These are phyloP conservation scores for Danielia oregonensis DNA, from an alignment of 805 yeast species.

Conservation along the genomic window DNA sequence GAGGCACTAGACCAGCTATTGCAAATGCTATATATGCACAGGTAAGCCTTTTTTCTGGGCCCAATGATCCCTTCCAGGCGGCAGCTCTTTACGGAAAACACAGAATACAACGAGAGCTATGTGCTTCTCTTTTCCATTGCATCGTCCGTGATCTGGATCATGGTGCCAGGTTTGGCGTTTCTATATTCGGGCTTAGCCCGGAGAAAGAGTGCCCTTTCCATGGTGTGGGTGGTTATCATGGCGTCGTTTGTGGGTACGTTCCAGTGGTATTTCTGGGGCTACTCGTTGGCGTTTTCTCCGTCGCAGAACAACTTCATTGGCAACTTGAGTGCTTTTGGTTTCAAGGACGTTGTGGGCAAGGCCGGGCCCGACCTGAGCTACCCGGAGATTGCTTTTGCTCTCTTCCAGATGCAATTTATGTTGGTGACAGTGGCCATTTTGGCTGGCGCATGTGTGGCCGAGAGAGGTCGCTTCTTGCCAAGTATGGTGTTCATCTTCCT, in stretches of 20 bases:
- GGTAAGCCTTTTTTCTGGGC: background rate
- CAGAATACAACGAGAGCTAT: slow-evolving; percentile 17
- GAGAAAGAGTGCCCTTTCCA: slow-evolving; percentile 82
- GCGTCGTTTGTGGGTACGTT: slow-evolving; percentile 70
- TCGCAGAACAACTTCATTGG: slow-evolving; percentile 88
- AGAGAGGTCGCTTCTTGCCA: slow-evolving; percentile 86
- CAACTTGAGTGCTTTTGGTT: slow-evolving; percentile 76
- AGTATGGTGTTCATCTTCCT: slow-evolving; percentile 75
- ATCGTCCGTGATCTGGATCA: slow-evolving; percentile 72
- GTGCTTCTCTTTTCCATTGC: slow-evolving; percentile 49
- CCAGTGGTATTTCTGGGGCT: slow-evolving; percentile 99
- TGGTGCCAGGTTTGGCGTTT: slow-evolving; percentile 95
- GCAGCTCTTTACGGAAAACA: slow-evolving; percentile 33
- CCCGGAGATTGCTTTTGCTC: slow-evolving; percentile 83
- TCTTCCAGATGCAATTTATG: slow-evolving; percentile 87
- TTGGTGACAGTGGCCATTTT: slow-evolving; percentile 90
- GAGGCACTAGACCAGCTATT: too few relatives aligned
- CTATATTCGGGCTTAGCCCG: slow-evolving; percentile 89
- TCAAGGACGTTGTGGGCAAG: slow-evolving; percentile 61
- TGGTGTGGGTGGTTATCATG: slow-evolving; percentile 77
- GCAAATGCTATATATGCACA: too few relatives aligned
- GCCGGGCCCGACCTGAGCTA: slow-evolving; percentile 40
- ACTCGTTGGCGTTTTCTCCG: slow-evolving; percentile 81
- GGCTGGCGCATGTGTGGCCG: slow-evolving; percentile 85
- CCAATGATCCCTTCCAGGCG: slow-evolving; percentile 25